A percentile compares a stretch with the other conserved stretches of the same genome.
These are phyloP conservation scores for Malus sylvestris DNA, from an alignment of 306 rosid genomes.

Conservation along the genomic window DNA sequence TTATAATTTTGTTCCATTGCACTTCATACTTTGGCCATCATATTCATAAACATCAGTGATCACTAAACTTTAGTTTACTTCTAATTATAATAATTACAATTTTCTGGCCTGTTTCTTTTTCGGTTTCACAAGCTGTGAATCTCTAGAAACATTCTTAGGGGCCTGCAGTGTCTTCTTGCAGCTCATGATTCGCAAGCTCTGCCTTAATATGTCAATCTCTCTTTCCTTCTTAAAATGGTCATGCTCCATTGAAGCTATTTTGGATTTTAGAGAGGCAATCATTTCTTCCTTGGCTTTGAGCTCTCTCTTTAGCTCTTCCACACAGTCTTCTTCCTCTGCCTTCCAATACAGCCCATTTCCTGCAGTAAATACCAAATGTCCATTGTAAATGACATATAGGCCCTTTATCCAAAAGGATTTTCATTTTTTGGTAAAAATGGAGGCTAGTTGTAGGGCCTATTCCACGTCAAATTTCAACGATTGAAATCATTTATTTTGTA, in stretches of 20 bases:
- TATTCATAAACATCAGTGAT: not conserved
- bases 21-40: not conserved
- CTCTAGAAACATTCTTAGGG: constrained; percentile 28
- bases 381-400: not conserved
- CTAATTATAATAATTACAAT: not conserved
- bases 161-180: constrained; percentile 31
- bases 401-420: no score
- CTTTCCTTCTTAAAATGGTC: constrained; percentile 52
- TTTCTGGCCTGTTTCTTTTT: constrained; percentile 4
- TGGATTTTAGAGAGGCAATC: constrained; percentile 33
- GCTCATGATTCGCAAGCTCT: constrained; percentile 75
- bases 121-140: constrained; percentile 14
- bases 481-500: no score
- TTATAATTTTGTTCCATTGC: not conserved
- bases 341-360: constrained; percentile 68
- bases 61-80: not conserved
- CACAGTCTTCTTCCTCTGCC: constrained; percentile 57
- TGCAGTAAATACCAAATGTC: constrained; percentile 5
- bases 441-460: no score
- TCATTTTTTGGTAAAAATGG: no score
- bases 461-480: no score
- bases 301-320: constrained; percentile 55
- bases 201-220: constrained; percentile 82
- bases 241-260: constrained; percentile 45
- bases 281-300: constrained; percentile 61